Evolutionary conservation across 352 stramenopile species (phyloP).

Genomic region (Globisporangium paddicum): DNA sequence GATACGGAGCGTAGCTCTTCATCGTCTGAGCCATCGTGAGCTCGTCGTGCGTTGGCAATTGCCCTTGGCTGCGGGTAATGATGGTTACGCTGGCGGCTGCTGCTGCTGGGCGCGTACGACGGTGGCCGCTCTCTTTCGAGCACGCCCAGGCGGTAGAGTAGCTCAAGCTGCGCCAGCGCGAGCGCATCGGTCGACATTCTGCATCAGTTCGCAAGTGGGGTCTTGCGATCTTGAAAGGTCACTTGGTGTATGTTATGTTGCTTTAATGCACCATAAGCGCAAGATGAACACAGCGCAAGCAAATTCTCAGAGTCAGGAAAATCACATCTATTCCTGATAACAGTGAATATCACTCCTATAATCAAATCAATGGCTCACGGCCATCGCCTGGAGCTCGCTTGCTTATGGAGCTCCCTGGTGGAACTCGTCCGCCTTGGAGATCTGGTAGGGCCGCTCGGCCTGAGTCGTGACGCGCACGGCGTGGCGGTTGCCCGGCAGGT

Average conservation of each 20-base stretch:
- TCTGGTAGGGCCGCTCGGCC: conserved; percentile 25
- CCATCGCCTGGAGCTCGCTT: not conserved
- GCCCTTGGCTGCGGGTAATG: not conserved
- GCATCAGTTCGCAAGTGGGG: not conserved
- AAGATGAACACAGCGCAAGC: not conserved
- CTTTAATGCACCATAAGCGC: not conserved
- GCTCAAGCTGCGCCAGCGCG: conserved; percentile 43
- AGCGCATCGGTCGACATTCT: conserved; percentile 11
- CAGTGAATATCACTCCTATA: not conserved
- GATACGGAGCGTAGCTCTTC: not conserved
- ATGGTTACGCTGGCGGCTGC: not conserved
- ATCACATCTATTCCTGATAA: not conserved
- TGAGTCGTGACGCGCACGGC: conserved; percentile 28
- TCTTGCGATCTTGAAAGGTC: not conserved
- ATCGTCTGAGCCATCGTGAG: not conserved
- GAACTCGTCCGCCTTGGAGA: not conserved
- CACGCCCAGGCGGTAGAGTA: conserved; percentile 43
- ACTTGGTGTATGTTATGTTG: not conserved
- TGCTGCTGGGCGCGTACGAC: not conserved
- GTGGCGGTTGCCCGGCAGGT: conserved; percentile 30
- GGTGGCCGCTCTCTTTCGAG: conserved; percentile 20
- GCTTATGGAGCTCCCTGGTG: not conserved
- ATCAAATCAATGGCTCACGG: not conserved
- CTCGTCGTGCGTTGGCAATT: not conserved
- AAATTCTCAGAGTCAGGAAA: no score